phyloP scores from a whole-genome alignment of 2,329 filamentous ascomycete species.

The Fusarium continuum region DNA sequence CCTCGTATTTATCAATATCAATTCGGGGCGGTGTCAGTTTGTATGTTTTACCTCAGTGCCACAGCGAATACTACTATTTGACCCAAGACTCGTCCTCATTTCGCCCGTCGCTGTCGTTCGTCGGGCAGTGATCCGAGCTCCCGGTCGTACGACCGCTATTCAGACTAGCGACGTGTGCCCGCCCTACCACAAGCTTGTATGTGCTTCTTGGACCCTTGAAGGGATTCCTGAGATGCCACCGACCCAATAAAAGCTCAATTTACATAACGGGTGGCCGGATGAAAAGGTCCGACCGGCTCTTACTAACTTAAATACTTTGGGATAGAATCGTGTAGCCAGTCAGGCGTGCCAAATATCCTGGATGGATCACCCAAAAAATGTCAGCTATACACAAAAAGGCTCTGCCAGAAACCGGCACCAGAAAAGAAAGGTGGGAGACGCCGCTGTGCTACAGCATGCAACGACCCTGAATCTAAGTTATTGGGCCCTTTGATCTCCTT shows the following conservation, averaged over 20 bases:
- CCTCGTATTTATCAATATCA: neutral
- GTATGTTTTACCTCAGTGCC: no score
- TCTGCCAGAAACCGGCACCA: constrained; percentile 5
- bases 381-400: neutral
- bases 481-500: constrained; percentile 29
- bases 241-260: constrained; percentile 28
- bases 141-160: constrained; percentile 28
- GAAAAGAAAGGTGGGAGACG: constrained; percentile 26
- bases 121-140: constrained; percentile 26
- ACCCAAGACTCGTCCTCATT: neutral
- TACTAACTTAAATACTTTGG: constrained; percentile 23
- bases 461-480: constrained; percentile 23
- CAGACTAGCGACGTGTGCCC: constrained; percentile 33
- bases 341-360: neutral
- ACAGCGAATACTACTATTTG: neutral
- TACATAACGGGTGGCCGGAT: constrained; percentile 20
- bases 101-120: neutral
- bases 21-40: neutral
- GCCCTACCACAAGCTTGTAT: constrained; percentile 27
- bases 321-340: neutral
- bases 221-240: constrained; percentile 16
- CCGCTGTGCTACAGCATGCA: constrained; percentile 27
- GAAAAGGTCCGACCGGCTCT: constrained; percentile 36
- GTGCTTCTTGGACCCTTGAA: constrained; percentile 37
- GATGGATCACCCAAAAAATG: constrained; percentile 4